Evolutionary conservation across 176 grass and related monocot species (phyloP).

Genomic region (Oryza coarctata): DNA sequence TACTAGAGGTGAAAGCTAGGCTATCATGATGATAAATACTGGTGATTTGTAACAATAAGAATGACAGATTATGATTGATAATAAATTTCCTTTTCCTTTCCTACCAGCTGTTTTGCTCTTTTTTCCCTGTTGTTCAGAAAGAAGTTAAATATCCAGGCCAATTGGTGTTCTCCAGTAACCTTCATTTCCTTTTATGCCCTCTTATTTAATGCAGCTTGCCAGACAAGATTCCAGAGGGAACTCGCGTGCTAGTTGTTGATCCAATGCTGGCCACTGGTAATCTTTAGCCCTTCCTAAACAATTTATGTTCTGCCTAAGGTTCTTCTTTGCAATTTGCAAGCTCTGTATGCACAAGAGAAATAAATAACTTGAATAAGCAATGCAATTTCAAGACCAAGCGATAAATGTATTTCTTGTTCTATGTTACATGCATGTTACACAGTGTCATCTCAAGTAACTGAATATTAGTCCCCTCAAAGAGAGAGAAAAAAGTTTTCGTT

Average conservation of each 20-base stretch:
- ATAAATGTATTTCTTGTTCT: neutral
- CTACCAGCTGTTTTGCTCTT: slow-evolving; percentile 10
- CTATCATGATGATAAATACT: neutral
- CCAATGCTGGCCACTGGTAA: slow-evolving; percentile 96
- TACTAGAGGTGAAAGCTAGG: neutral
- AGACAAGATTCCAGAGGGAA: slow-evolving; percentile 74
- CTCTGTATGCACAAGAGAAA: neutral
- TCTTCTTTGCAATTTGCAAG: neutral
- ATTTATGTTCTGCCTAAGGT: neutral
- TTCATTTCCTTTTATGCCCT: neutral
- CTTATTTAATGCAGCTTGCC: slow-evolving; percentile 70
- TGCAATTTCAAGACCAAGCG: neutral
- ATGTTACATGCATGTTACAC: neutral
- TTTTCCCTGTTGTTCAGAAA: neutral
- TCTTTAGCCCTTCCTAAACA: slow-evolving; percentile 23
- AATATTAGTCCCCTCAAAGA: neutral
- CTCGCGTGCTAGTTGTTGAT: slow-evolving; percentile 82
- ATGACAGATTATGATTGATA: neutral
- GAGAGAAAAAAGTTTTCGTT: neutral
- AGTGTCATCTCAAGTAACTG: slow-evolving; percentile 22
- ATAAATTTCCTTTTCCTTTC: neutral
- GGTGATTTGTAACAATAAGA: neutral
- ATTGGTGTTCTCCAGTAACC: neutral
- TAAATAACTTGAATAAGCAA: neutral
- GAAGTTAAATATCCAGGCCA: neutral